Evolutionary conservation across 1,284 basidiomycete species (phyloP), one percentile per base, ranked within the genome.

Genomic region (Sporisorium scitamineum): DNA sequence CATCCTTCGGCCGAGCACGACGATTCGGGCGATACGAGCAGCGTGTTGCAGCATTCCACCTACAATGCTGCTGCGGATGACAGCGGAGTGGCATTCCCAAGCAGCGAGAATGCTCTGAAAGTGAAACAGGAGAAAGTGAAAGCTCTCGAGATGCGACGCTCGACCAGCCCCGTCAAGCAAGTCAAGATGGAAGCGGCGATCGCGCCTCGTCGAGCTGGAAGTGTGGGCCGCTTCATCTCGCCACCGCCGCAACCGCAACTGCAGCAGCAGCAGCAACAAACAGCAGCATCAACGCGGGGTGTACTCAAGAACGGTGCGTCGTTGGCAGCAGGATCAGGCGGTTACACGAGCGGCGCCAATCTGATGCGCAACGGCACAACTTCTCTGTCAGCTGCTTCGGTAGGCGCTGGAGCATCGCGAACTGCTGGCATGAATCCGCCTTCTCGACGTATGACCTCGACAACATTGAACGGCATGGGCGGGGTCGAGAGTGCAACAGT

Each of bases 171-270:
- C 26, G 60, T 73, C 59, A 77, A 77, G 52, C 70, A 72, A 27
- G 70, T 73, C 51, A 66, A 69, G 48, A 50, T 39, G 47, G 66
- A 66, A 42, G 63, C 57, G 6, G 34, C 47, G 3, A 45, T 31
- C n/a, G 45, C 20, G 22, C 66, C 70, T 5, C 56, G 74, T 11
- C 52, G 74, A 18, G 69, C 74, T 7, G 70, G 74, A 5, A 77
- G 74, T 34, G 74, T 77, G 2, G 74, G 74, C 1, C 53, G 74
- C 4, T 77, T 77, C 52, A 44, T 77, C 20, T 73, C 70, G 20
- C 74, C 74, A 8, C 74, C 74, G 0, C 64, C 68, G 6, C 27
- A 24, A 18, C 32, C 11, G 41, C 51, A 14, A 22, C 56, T n/a
- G 27, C 57, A 22, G 24, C 50, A 22, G 29, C 50, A 31, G 31